Percentiles rank a stretch among this genome's conserved stretches.
Evolutionary conservation across 2,329 filamentous ascomycete genomes (phyloP).

Genomic region (Canariomyces notabilis): DNA sequence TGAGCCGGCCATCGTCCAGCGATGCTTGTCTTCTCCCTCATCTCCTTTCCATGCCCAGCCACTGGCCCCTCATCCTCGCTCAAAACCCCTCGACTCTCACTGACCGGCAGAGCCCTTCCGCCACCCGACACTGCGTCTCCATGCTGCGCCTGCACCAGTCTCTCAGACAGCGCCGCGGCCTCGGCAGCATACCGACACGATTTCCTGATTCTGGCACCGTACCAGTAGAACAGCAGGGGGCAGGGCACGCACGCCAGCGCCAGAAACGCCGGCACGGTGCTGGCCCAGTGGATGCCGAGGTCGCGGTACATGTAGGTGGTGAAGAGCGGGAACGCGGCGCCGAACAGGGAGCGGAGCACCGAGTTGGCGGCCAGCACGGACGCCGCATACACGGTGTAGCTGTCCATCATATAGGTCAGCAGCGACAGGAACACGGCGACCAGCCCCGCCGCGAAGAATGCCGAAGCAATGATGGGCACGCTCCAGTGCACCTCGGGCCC

Average conservation of each 20-base stretch:
- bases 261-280: constrained; percentile 67
- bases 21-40: background rate
- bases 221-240: constrained; percentile 71
- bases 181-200: constrained; percentile 67
- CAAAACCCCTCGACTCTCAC: constrained; percentile 8
- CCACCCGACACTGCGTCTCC: constrained; percentile 2
- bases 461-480: constrained; percentile 34
- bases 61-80: constrained; percentile 23
- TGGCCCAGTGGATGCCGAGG: constrained; percentile 72
- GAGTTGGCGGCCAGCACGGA: constrained; percentile 69
- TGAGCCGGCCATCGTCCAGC: background rate
- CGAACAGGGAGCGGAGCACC: constrained; percentile 67
- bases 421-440: constrained; percentile 63
- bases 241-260: constrained; percentile 67
- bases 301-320: constrained; percentile 54
- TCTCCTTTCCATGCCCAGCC: constrained; percentile 7
- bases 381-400: constrained; percentile 71
- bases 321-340: constrained; percentile 69
- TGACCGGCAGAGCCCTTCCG: background rate
- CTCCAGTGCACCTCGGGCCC: constrained; percentile 29
- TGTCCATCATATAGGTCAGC: constrained; percentile 64
- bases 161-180: constrained; percentile 55
- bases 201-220: constrained; percentile 58
- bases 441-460: constrained; percentile 40
- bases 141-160: constrained; percentile 29